Evolutionary conservation across 768 basidiomycete species (phyloP).

Genomic region (Tylopilus vinaceipallidus): DNA sequence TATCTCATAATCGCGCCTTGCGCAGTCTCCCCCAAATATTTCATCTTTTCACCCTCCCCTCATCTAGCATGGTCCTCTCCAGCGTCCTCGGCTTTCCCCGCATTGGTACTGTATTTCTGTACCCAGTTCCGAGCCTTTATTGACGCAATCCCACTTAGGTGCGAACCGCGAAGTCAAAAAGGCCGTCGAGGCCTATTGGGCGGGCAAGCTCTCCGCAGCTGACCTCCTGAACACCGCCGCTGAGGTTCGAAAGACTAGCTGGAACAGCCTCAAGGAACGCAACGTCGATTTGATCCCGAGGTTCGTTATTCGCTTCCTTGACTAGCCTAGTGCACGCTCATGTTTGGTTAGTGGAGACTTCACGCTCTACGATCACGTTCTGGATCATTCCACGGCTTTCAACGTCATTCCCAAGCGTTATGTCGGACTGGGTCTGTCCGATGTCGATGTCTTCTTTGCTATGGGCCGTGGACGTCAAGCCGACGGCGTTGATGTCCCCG

Average conservation of each 20-base stretch:
- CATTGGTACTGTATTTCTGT: slow-evolving; percentile 47
- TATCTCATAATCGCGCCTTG: slow-evolving; percentile 30
- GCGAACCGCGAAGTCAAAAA: slow-evolving; percentile 96
- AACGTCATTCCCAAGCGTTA: slow-evolving; percentile 97
- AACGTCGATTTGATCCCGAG: slow-evolving; percentile 92
- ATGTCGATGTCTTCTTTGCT: slow-evolving; percentile 95
- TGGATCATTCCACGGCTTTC: slow-evolving; percentile 95
- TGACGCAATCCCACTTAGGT: slow-evolving; percentile 44
- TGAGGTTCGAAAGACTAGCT: slow-evolving; percentile 84
- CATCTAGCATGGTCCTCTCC: slow-evolving; percentile 63
- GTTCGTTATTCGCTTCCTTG: slow-evolving; percentile 41
- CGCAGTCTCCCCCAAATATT: slow-evolving; percentile 1
- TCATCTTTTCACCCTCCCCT: slow-evolving; percentile 16
- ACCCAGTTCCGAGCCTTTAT: not conserved
- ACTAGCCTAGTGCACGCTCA: slow-evolving; percentile 9
- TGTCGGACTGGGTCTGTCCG: slow-evolving; percentile 76
- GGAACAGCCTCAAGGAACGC: slow-evolving; percentile 79
- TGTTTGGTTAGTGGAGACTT: slow-evolving; percentile 81
- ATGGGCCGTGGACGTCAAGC: slow-evolving; percentile 99
- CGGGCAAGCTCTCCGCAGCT: slow-evolving; percentile 81
- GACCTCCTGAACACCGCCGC: slow-evolving; percentile 87
- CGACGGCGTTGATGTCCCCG: slow-evolving; percentile 92
- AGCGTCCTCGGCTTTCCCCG: slow-evolving; percentile 92
- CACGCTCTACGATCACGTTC: slow-evolving; percentile 96
- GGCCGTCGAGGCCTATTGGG: slow-evolving; percentile 99